phyloP scores from a whole-genome alignment of 257 asterid genomes.

The Nicotiana benthamiana region DNA sequence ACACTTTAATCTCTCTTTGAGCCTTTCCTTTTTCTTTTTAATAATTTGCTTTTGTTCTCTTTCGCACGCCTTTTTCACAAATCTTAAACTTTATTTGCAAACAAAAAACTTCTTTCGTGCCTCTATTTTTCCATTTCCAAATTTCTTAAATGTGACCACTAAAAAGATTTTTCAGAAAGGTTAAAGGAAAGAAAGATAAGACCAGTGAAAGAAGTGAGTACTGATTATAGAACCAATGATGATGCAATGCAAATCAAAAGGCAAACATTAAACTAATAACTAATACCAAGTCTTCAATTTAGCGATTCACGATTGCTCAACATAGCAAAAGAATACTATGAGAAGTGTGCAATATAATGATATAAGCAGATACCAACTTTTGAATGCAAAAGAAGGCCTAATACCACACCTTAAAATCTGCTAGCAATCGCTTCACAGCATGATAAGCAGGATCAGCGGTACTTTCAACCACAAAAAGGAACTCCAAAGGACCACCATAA shows the following conservation, averaged over 20 bases:
- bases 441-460: constrained; percentile 90
- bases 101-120: background rate
- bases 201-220: background rate
- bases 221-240: background rate
- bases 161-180: background rate
- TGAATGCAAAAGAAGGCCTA: background rate
- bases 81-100: background rate
- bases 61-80: background rate
- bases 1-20: too few species aligned
- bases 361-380: background rate
- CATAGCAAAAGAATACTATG: background rate
- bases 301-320: background rate
- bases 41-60: background rate
- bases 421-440: constrained; percentile 59
- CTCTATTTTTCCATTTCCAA: background rate
- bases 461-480: constrained; percentile 87
- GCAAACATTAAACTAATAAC: background rate
- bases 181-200: background rate
- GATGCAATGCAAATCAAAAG: background rate
- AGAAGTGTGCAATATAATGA: background rate
- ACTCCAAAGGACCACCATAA: constrained; percentile 92
- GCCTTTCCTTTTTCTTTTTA: background rate
- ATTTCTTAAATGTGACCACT: background rate
- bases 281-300: background rate
- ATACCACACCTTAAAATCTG: constrained; percentile 56